Percentiles rank a stretch among this genome's conserved stretches.
phyloP scores from a whole-genome alignment of 2,329 filamentous ascomycete genomes.

The Diaporthe amygdali region DNA sequence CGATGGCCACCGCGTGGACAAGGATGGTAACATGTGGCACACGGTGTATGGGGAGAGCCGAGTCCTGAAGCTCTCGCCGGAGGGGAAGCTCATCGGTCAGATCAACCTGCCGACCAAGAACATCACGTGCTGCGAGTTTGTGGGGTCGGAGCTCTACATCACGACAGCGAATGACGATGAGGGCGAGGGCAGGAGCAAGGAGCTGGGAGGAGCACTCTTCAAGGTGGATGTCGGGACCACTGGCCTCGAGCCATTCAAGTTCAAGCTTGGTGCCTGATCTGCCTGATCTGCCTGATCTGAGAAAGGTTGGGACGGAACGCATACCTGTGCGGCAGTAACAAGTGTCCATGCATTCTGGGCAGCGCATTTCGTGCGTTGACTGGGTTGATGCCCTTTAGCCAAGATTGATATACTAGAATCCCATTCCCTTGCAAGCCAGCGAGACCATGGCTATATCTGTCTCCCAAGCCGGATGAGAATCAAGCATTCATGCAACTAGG shows the following conservation, averaged over 20 bases:
- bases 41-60: slow-evolving; percentile 80
- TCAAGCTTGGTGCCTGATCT: slow-evolving; percentile 50
- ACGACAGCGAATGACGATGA: slow-evolving; percentile 76
- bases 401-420: slow-evolving; percentile 7
- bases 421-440: neutral
- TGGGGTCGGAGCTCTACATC: slow-evolving; percentile 76
- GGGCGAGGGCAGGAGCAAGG: slow-evolving; percentile 65
- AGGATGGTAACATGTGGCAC: slow-evolving; percentile 86
- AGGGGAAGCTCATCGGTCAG: slow-evolving; percentile 75
- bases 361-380: neutral
- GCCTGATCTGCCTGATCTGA: slow-evolving; percentile 1
- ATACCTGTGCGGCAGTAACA: neutral
- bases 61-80: slow-evolving; percentile 75
- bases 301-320: neutral
- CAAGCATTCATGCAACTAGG: slow-evolving; percentile 1
- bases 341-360: neutral
- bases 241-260: slow-evolving; percentile 69
- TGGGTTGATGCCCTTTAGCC: slow-evolving; percentile 1
- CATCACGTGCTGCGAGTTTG: slow-evolving; percentile 82
- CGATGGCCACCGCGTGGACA: slow-evolving; percentile 86
- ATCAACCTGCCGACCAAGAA: slow-evolving; percentile 78
- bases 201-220: slow-evolving; percentile 75
- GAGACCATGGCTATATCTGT: slow-evolving; percentile 9
- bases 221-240: slow-evolving; percentile 76
- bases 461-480: neutral